Evolutionary conservation across 2,329 filamentous ascomycete species (phyloP).

Genomic region (Diaporthe sp.): DNA sequence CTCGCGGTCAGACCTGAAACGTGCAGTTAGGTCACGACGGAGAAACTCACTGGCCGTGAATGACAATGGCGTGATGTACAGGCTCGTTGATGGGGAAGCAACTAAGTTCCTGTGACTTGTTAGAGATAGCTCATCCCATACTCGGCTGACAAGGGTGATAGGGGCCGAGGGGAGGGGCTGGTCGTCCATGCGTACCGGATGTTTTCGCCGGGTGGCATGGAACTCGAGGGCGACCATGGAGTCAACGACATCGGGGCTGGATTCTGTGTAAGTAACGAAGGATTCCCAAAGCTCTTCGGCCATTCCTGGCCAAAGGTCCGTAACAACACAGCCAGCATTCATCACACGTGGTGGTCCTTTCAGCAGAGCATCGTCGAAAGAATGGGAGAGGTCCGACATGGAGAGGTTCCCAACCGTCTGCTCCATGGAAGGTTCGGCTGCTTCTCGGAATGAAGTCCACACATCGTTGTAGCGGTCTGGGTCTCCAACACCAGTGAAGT

Average conservation of each 20-base stretch:
- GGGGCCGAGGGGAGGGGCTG: background rate
- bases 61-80: background rate
- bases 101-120: background rate
- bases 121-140: background rate
- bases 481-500: background rate
- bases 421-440: background rate
- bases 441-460: background rate
- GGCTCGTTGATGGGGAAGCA: background rate
- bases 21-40: background rate
- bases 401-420: background rate
- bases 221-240: background rate
- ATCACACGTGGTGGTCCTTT: background rate
- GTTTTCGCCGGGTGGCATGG: background rate
- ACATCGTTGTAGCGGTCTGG: background rate
- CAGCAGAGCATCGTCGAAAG: background rate
- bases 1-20: background rate
- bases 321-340: background rate
- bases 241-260: background rate
- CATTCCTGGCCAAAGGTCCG: background rate
- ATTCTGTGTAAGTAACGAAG: background rate
- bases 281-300: background rate
- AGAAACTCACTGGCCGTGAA: slow-evolving; percentile 1
- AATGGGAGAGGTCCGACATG: background rate
- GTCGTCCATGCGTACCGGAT: background rate
- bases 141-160: background rate